phyloP scores from a whole-genome alignment of 2,329 filamentous ascomycete species.

The Fusarium transvaalense region DNA sequence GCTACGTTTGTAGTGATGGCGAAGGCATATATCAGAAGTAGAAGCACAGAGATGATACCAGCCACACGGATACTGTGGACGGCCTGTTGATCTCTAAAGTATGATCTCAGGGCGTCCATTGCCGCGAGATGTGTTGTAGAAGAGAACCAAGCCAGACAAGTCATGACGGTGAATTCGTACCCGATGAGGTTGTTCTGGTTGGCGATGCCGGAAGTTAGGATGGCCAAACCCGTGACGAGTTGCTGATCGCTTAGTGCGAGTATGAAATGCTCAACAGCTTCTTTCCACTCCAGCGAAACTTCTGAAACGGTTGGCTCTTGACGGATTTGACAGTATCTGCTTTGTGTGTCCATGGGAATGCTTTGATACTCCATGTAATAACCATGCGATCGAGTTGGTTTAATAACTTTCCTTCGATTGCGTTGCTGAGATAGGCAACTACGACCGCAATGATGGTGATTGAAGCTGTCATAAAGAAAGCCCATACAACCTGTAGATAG shows the following conservation, averaged over 20 bases:
- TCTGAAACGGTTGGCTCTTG: too few species aligned
- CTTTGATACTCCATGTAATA: not conserved
- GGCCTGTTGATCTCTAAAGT: not conserved
- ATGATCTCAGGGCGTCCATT: not conserved
- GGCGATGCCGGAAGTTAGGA: not conserved
- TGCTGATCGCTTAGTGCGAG: slow-evolving; percentile 4
- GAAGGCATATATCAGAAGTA: not conserved
- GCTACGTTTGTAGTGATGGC: not conserved
- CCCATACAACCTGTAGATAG: not conserved
- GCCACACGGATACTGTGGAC: not conserved
- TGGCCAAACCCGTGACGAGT: not conserved
- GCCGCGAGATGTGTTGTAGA: slow-evolving; percentile 5
- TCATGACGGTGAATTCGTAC: not conserved
- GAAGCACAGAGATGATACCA: not conserved
- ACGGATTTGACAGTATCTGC: not conserved
- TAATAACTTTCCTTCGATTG: not conserved
- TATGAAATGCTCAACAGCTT: not conserved
- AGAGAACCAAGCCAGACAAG: slow-evolving; percentile 4
- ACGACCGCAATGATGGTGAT: not conserved
- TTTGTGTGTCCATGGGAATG: too few species aligned
- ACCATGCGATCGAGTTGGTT: not conserved
- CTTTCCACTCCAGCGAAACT: not conserved
- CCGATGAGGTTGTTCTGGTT: not conserved
- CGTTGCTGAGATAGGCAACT: not conserved
- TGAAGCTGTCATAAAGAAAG: slow-evolving; percentile 2